Evolutionary conservation across 176 grass and related monocot genomes (phyloP).

Genomic region (Oryza meridionalis): DNA sequence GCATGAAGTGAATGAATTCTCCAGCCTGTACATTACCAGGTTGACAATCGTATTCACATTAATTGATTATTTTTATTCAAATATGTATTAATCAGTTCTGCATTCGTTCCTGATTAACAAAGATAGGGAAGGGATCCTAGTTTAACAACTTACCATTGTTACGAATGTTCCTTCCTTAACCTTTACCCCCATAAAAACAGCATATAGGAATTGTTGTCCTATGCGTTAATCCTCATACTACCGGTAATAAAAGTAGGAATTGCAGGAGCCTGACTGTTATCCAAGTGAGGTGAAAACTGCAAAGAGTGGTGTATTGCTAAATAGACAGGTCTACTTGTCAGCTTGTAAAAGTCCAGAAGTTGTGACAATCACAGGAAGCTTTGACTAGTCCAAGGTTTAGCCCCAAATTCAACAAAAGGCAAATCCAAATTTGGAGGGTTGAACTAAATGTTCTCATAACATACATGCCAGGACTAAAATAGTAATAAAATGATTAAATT

Average conservation of each 20-base stretch:
- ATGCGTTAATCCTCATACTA: not conserved
- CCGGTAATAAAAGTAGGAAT: not conserved
- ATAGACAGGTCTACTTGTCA: not conserved
- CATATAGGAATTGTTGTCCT: not conserved
- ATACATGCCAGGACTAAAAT: not conserved
- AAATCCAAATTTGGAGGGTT: not conserved
- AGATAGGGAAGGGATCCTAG: not conserved
- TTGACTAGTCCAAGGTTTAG: not conserved
- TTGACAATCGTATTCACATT: not conserved
- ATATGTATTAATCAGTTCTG: not conserved
- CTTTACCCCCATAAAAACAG: not conserved
- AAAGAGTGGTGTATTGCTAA: not conserved
- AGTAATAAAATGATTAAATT: not conserved
- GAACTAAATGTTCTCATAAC: not conserved
- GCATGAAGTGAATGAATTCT: not conserved
- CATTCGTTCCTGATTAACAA: not conserved
- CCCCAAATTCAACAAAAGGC: not conserved
- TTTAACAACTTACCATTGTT: not conserved
- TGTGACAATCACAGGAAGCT: no score
- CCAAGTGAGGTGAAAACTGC: no score
- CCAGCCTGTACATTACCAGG: not conserved
- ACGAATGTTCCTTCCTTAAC: no score
- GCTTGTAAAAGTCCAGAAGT: no score
- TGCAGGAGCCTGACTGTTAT: no score
- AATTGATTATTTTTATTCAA: not conserved